Conservation (phyloP, 441 rosid genomes). For the Pelargonium exstipulatum region DNA sequence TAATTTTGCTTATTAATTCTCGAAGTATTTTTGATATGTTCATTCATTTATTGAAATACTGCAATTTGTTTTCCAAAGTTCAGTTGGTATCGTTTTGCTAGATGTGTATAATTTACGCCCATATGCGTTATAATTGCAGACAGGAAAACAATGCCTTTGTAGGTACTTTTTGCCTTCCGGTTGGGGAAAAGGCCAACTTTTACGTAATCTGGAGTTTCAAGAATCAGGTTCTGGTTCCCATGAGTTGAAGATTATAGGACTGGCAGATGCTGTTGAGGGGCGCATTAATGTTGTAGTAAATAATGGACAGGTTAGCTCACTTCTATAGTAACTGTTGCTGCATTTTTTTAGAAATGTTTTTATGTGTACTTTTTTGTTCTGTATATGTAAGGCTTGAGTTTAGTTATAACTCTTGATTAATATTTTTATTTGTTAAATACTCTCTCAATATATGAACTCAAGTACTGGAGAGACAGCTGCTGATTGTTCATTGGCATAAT, state of each 20-base stretch:
- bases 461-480: constrained; percentile 3
- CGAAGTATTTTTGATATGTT: constrained; percentile 8
- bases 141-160: constrained; percentile 90
- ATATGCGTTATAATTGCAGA: constrained; percentile 46
- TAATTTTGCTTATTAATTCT: not conserved
- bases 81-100: constrained; percentile 7
- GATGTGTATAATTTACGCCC: constrained; percentile 9
- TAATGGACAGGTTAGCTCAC: constrained; percentile 62
- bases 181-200: constrained; percentile 42
- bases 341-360: not conserved
- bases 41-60: not conserved
- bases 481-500: not conserved
- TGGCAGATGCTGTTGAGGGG: constrained; percentile 84
- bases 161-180: constrained; percentile 64
- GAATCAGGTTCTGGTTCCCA: constrained; percentile 42
- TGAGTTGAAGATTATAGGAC: constrained; percentile 61
- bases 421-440: constrained; percentile 8
- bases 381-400: constrained; percentile 1
- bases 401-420: not conserved
- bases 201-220: constrained; percentile 44
- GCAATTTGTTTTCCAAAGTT: not conserved
- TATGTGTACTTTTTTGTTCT: not conserved
- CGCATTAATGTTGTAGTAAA: constrained; percentile 68
- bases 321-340: constrained; percentile 5
- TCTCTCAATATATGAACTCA: not conserved